phyloP scores from a whole-genome alignment of 148 eudicot species.

The Rhododendron williamsianum region DNA sequence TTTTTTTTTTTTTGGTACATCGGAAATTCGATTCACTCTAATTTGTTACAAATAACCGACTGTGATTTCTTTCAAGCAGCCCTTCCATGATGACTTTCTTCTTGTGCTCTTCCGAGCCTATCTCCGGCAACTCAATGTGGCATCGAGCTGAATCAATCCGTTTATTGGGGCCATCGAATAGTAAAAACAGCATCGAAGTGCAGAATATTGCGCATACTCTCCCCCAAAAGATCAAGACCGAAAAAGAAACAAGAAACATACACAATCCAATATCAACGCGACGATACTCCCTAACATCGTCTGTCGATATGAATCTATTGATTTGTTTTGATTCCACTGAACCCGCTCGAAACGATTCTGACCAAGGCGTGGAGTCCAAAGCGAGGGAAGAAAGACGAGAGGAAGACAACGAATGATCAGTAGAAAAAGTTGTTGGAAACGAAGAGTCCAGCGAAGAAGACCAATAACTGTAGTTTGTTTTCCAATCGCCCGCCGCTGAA shows the following conservation, averaged over 20 bases:
- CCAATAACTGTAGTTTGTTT: not conserved
- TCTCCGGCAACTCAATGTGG: not conserved
- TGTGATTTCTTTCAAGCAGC: constrained; percentile 6
- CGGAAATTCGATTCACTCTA: no score
- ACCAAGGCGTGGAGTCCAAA: not conserved
- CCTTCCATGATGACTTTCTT: constrained; percentile 23
- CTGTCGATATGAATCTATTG: not conserved
- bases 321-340: not conserved
- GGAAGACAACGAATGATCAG: not conserved
- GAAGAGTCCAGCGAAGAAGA: not conserved
- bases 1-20: no score
- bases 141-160: not conserved
- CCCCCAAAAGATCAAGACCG: constrained; percentile 23
- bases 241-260: constrained; percentile 18
- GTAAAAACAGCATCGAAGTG: constrained; percentile 18
- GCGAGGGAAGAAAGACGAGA: not conserved
- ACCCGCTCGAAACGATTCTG: not conserved
- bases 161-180: not conserved
- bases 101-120: constrained; percentile 13
- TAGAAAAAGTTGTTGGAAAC: not conserved
- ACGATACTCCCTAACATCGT: not conserved
- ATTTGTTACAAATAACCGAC: no score
- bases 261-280: constrained; percentile 2
- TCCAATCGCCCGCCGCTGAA: not conserved
- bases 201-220: constrained; percentile 26